Conservation (phyloP, 2,329 filamentous ascomycete genomes). For the Beauveria brongniartii region DNA sequence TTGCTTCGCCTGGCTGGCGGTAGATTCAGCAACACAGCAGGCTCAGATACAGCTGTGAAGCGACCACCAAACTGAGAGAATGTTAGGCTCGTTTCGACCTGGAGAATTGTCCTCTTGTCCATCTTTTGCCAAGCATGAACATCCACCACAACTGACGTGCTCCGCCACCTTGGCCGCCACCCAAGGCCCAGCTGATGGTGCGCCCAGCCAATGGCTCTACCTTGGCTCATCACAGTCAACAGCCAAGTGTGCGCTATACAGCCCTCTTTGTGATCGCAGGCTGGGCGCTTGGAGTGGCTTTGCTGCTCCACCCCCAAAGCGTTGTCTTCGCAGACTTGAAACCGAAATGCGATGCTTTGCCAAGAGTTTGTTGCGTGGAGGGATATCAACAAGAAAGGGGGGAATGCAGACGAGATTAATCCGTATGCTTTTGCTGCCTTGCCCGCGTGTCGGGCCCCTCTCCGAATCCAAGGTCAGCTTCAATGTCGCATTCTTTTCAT, state of each 20-base stretch:
- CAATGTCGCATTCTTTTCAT: neutral
- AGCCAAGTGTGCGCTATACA: neutral
- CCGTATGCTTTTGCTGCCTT: neutral
- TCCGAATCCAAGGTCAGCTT: neutral
- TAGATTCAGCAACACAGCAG: neutral
- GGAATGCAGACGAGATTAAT: neutral
- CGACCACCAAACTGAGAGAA: no score
- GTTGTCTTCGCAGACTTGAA: neutral
- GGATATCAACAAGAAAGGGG: neutral
- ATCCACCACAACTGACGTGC: neutral
- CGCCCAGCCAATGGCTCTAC: slow-evolving; percentile 1
- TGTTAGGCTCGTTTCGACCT: no score
- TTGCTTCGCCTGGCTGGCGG: neutral
- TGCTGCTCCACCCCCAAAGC: slow-evolving; percentile 5
- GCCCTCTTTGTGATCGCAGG: neutral
- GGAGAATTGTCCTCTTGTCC: neutral
- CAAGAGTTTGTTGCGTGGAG: neutral
- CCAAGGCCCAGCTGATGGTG: neutral
- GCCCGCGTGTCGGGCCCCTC: neutral
- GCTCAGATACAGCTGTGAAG: neutral
- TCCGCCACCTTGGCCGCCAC: slow-evolving; percentile 2
- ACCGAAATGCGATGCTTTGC: slow-evolving; percentile 3
- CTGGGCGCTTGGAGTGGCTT: neutral
- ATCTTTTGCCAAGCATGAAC: neutral
- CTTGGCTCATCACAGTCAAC: neutral